phyloP scores from a whole-genome alignment of 805 yeast genomes.

The Blastobotrys muscicola region DNA sequence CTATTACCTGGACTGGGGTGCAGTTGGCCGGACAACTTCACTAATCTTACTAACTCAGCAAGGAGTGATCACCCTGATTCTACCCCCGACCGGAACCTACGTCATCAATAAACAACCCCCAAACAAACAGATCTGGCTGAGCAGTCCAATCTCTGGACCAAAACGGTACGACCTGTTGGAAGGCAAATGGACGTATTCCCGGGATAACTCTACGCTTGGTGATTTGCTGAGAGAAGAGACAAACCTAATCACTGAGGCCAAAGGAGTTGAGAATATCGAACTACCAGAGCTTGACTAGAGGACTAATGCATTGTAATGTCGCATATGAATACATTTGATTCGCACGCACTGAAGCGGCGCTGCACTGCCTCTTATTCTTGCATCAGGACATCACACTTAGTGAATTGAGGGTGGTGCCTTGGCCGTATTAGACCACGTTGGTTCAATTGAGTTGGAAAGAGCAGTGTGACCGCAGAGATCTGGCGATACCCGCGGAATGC shows the following conservation, averaged over 20 bases:
- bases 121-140: conserved; percentile 91
- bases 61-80: conserved; percentile 72
- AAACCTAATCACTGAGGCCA: conserved; percentile 15
- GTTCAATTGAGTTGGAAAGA: too few relatives aligned
- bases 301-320: too few relatives aligned
- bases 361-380: too few relatives aligned
- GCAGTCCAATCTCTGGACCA: conserved; percentile 92
- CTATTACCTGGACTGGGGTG: too few relatives aligned
- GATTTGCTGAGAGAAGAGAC: conserved; percentile 46
- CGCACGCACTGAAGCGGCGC: too few relatives aligned
- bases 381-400: too few relatives aligned
- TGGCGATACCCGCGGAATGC: too few relatives aligned
- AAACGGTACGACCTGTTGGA: conserved; percentile 61
- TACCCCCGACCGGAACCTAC: conserved; percentile 72
- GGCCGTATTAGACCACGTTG: too few relatives aligned
- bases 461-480: too few relatives aligned
- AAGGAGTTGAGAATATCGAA: neutral
- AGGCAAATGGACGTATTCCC: conserved; percentile 68
- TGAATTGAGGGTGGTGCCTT: too few relatives aligned
- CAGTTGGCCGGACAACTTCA: too few relatives aligned
- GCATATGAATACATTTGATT: too few relatives aligned
- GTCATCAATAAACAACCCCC: conserved; percentile 97
- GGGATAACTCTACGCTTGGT: conserved; percentile 49
- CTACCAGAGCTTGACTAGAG: conserved; percentile 11
- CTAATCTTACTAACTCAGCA: conserved; percentile 31